Evolutionary conservation across 495 filamentous ascomycete genomes (phyloP).

Genomic region (Penicillium nucicola): DNA sequence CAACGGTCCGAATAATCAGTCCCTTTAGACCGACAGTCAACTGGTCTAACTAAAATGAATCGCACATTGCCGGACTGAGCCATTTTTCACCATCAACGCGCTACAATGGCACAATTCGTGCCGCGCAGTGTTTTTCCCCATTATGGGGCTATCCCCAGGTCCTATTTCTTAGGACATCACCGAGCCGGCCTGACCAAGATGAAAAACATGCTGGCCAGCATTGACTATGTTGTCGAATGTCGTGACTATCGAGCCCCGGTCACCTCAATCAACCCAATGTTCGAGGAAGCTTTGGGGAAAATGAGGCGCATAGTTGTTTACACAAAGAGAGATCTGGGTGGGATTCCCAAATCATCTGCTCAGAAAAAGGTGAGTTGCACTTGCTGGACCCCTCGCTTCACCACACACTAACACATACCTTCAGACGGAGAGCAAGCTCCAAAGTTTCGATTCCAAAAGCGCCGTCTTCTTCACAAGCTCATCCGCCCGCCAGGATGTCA

Average conservation of each 20-base stretch:
- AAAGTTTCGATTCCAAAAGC: constrained; percentile 53
- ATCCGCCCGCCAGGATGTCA: constrained; percentile 46
- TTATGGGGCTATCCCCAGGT: constrained; percentile 70
- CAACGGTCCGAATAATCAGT: neutral
- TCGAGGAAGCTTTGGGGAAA: constrained; percentile 71
- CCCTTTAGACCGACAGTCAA: neutral
- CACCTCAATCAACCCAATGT: constrained; percentile 85
- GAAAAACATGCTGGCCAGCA: constrained; percentile 73
- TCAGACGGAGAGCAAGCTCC: constrained; percentile 48
- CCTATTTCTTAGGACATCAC: constrained; percentile 98
- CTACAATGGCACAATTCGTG: constrained; percentile 52
- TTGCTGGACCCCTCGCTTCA: neutral
- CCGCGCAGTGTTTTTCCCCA: constrained; percentile 70
- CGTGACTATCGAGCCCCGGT: constrained; percentile 89
- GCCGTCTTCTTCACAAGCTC: constrained; percentile 64
- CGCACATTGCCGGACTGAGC: neutral
- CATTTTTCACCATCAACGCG: neutral
- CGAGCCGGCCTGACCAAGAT: constrained; percentile 77
- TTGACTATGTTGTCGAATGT: constrained; percentile 91
- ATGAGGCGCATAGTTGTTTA: constrained; percentile 80
- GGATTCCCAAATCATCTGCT: constrained; percentile 23
- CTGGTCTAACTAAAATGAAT: constrained; percentile 9
- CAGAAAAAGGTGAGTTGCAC: constrained; percentile 28
- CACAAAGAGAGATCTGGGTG: constrained; percentile 81
- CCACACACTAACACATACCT: constrained; percentile 1